phyloP scores from a whole-genome alignment of 306 rosid species.

The Urtica urens region DNA sequence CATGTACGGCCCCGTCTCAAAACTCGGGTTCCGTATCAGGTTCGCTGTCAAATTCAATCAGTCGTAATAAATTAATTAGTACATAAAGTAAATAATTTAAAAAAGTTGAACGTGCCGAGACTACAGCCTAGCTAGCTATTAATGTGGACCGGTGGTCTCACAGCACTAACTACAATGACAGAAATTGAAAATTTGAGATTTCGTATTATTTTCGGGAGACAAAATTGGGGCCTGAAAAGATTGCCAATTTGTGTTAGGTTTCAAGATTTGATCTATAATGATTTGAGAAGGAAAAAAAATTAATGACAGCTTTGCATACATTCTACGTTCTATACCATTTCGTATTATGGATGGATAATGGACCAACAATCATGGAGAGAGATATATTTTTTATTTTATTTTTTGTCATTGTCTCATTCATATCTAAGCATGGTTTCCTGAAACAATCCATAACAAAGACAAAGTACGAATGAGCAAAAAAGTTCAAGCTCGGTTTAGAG shows the following conservation, averaged over 20 bases:
- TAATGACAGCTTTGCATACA: not conserved
- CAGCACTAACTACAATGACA: not conserved
- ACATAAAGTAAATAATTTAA: too few relatives aligned
- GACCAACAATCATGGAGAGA: not conserved
- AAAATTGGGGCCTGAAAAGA: not conserved
- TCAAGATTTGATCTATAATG: not conserved
- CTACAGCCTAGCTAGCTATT: not conserved
- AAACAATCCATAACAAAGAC: too few relatives aligned
- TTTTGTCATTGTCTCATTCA: too few relatives aligned
- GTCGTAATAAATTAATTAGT: too few relatives aligned
- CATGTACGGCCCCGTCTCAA: constrained; percentile 78
- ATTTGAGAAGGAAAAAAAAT: not conserved
- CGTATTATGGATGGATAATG: not conserved
- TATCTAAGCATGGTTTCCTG: too few relatives aligned
- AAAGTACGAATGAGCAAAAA: too few relatives aligned
- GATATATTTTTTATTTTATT: too few relatives aligned
- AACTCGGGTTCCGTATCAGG: constrained; percentile 64
- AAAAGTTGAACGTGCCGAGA: not conserved
- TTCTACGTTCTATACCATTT: not conserved
- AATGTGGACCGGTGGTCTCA: not conserved
- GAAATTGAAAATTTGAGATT: too few relatives aligned
- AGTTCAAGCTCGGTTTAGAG: not conserved
- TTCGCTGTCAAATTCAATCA: too few relatives aligned
- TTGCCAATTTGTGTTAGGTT: constrained; percentile 1
- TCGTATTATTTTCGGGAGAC: not conserved